Conservation (phyloP, 768 basidiomycete species). For the Lanmaoa rubissima region DNA sequence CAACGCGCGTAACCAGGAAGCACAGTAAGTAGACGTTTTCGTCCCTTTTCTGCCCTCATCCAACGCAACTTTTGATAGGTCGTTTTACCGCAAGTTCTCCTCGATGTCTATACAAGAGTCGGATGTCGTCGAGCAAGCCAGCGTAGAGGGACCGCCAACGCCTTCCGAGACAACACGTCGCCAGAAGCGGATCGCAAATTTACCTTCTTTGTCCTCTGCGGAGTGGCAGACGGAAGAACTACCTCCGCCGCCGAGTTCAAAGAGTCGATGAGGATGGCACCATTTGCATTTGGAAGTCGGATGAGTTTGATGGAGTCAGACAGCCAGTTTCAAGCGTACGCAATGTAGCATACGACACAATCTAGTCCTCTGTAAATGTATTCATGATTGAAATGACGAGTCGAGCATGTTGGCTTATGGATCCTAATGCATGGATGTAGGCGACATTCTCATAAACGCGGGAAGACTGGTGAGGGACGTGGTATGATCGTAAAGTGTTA, state of each 20-base stretch:
- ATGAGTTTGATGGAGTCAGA: not conserved
- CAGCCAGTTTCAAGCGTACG: not conserved
- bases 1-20: conserved; percentile 65
- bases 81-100: conserved; percentile 20
- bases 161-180: conserved; percentile 13
- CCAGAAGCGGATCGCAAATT: conserved; percentile 33
- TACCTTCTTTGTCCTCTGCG: conserved; percentile 47
- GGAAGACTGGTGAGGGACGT: not conserved
- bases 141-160: not conserved
- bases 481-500: not conserved
- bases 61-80: conserved; percentile 8
- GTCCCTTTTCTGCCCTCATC: not conserved
- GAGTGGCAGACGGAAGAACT: conserved; percentile 58
- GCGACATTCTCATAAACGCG: not conserved
- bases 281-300: not conserved
- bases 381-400: not conserved
- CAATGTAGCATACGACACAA: not conserved
- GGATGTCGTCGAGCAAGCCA: conserved; percentile 3
- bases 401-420: not conserved
- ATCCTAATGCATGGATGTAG: not conserved
- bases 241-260: conserved; percentile 36
- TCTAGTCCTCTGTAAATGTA: not conserved
- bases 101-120: conserved; percentile 34
- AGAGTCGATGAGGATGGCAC: conserved; percentile 1
- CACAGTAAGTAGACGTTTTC: conserved; percentile 52